Conservation (phyloP, 768 basidiomycete species). For the Hypsizygus marmoreus region DNA sequence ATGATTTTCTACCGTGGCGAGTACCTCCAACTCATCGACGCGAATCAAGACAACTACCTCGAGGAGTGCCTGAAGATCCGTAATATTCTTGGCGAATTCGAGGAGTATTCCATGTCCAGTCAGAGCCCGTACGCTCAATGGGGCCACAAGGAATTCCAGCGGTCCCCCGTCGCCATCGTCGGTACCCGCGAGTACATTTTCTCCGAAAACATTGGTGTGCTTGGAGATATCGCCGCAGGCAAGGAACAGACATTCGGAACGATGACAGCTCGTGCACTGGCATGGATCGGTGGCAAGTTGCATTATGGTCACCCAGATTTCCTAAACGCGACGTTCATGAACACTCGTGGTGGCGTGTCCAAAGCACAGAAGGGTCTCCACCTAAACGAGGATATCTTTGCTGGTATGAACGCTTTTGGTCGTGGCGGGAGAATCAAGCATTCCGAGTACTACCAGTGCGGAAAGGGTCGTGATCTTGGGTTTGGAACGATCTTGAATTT, state of each 20-base stretch:
- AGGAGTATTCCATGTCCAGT: conserved; percentile 86
- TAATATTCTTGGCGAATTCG: conserved; percentile 96
- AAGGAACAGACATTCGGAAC: conserved; percentile 99
- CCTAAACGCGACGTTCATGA: conserved; percentile 97
- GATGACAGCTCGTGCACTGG: conserved; percentile 90
- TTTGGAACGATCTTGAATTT: conserved; percentile 99
- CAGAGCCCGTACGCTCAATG: conserved; percentile 96
- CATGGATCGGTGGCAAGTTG: conserved; percentile 97
- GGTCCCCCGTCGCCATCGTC: conserved; percentile 92
- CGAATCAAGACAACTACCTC: conserved; percentile 99
- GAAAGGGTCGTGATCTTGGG: conserved; percentile 98
- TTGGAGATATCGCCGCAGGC: conserved; percentile 98
- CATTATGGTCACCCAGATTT: conserved; percentile 99
- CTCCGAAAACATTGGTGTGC: conserved; percentile 98
- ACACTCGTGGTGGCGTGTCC: conserved; percentile 95
- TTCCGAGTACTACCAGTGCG: conserved; percentile 99
- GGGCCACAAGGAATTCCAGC: conserved; percentile 91
- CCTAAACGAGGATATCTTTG: conserved; percentile 99
- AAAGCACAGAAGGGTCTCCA: conserved; percentile 99
- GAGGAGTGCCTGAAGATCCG: conserved; percentile 99
- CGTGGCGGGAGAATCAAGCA: conserved; percentile 99
- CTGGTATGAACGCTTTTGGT: conserved; percentile 98
- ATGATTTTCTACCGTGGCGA: conserved; percentile 99
- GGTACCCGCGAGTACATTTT: conserved; percentile 99
- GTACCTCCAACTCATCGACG: conserved; percentile 98